These are phyloP conservation scores for Drosera capensis DNA, from an alignment of 148 eudicot species.

Conservation along the genomic window DNA sequence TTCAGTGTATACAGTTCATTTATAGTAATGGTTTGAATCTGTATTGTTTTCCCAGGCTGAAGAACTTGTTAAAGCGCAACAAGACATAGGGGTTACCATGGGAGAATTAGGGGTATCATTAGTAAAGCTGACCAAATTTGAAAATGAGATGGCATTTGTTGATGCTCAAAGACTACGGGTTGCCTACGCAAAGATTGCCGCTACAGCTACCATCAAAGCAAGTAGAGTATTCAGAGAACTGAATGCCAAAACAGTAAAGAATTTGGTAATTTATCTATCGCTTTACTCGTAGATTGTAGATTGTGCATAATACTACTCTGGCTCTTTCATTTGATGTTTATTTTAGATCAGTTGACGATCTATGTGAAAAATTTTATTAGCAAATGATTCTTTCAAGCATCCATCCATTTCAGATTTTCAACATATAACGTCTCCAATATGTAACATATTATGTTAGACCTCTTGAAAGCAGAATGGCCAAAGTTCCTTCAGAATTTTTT, in stretches of 20 bases:
- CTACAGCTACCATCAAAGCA: constrained; percentile 73
- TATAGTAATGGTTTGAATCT: constrained; percentile 8
- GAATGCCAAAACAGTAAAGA: constrained; percentile 64
- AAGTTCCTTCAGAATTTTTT: too few relatives aligned
- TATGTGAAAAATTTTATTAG: too few relatives aligned
- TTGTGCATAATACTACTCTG: not conserved
- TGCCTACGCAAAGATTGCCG: constrained; percentile 60
- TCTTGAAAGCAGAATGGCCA: too few relatives aligned
- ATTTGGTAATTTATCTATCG: constrained; percentile 83
- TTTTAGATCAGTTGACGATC: too few relatives aligned
- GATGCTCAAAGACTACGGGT: constrained; percentile 56
- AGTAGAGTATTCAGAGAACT: constrained; percentile 74
- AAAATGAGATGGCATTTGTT: constrained; percentile 45
- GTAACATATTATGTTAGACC: too few relatives aligned
- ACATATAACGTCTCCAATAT: too few relatives aligned
- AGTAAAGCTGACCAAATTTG: constrained; percentile 80
- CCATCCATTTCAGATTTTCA: too few relatives aligned
- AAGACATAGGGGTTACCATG: constrained; percentile 78
- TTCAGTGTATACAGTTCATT: not conserved
- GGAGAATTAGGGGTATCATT: constrained; percentile 82
- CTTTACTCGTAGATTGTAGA: not conserved
- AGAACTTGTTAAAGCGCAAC: constrained; percentile 76
- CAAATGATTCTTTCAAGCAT: too few relatives aligned
- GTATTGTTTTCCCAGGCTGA: constrained; percentile 45
- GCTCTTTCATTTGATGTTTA: too few relatives aligned